phyloP scores from a whole-genome alignment of 352 stramenopile species.

The Globisporangium lucens region DNA sequence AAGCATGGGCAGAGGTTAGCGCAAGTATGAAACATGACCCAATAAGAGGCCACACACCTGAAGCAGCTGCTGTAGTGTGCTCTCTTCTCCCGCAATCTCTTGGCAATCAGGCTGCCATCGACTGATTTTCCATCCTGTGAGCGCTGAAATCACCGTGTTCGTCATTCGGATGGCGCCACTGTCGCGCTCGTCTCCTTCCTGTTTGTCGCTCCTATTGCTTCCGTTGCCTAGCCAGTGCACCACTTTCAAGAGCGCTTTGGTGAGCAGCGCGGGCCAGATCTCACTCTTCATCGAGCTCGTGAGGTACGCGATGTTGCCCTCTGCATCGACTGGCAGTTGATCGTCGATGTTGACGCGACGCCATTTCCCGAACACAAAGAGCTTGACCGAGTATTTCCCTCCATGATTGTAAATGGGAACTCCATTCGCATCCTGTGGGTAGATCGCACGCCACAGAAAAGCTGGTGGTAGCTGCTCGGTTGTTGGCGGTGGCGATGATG shows the following conservation, averaged over 20 bases:
- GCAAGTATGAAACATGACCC: neutral
- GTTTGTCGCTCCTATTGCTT: neutral
- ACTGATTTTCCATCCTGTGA: conserved; percentile 65
- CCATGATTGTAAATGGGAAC: conserved; percentile 60
- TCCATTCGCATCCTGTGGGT: conserved; percentile 49
- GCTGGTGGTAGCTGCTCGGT: conserved; percentile 9
- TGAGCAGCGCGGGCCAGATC: conserved; percentile 63
- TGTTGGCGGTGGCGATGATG: neutral
- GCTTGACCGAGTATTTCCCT: conserved; percentile 73
- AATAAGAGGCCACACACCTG: conserved; percentile 18
- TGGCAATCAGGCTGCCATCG: conserved; percentile 20
- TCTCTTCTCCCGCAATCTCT: conserved; percentile 25
- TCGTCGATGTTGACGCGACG: conserved; percentile 71
- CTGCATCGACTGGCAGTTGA: conserved; percentile 48
- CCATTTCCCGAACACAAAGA: conserved; percentile 75
- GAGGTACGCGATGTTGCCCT: conserved; percentile 49
- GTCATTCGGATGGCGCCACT: conserved; percentile 23
- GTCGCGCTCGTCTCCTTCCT: neutral
- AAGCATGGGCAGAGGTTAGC: neutral
- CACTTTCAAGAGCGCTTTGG: conserved; percentile 76
- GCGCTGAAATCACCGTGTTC: conserved; percentile 29
- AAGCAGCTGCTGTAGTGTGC: conserved; percentile 35
- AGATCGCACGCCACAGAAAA: conserved; percentile 75
- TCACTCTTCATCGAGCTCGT: conserved; percentile 59
- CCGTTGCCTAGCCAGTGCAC: conserved; percentile 38